A percentile compares a stretch with the other conserved stretches of the same genome.
Evolutionary conservation across 169 alveolate species (phyloP).

Genomic region (Eimeria tenella): DNA sequence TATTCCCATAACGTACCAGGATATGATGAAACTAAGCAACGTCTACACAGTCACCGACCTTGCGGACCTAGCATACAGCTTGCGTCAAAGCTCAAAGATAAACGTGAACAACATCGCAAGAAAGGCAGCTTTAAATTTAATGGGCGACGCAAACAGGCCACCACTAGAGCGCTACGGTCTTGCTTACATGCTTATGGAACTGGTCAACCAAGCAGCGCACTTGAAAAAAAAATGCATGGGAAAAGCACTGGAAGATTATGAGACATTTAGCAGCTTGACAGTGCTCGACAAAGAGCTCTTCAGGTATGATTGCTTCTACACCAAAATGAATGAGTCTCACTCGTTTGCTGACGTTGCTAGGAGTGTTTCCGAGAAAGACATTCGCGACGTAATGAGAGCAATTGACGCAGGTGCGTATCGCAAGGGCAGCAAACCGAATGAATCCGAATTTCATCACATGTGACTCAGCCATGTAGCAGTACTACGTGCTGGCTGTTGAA

Average conservation of each 20-base stretch:
- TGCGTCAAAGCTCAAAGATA: slow-evolving; percentile 28
- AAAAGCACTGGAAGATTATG: slow-evolving; percentile 29
- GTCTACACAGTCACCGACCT: slow-evolving; percentile 42
- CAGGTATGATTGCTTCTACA: slow-evolving; percentile 65
- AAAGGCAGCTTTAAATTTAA: neutral
- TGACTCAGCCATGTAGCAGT: neutral
- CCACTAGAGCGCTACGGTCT: slow-evolving; percentile 37
- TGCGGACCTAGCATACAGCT: slow-evolving; percentile 29
- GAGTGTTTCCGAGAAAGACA: neutral
- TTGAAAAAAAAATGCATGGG: slow-evolving; percentile 4
- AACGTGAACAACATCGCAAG: neutral
- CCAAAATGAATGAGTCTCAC: neutral
- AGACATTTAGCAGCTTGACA: neutral
- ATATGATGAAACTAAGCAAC: slow-evolving; percentile 2
- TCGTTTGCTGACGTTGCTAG: slow-evolving; percentile 33
- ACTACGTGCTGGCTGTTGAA: neutral
- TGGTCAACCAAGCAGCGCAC: slow-evolving; percentile 8
- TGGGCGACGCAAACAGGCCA: neutral
- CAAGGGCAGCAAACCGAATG: neutral
- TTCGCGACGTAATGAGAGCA: slow-evolving; percentile 9
- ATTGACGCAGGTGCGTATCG: slow-evolving; percentile 10
- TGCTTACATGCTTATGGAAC: slow-evolving; percentile 9
- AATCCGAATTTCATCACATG: neutral
- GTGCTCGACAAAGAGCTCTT: slow-evolving; percentile 12
- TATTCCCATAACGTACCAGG: neutral